Evolutionary conservation across 495 filamentous ascomycete genomes (phyloP).

Genomic region (Neurospora sp.): DNA sequence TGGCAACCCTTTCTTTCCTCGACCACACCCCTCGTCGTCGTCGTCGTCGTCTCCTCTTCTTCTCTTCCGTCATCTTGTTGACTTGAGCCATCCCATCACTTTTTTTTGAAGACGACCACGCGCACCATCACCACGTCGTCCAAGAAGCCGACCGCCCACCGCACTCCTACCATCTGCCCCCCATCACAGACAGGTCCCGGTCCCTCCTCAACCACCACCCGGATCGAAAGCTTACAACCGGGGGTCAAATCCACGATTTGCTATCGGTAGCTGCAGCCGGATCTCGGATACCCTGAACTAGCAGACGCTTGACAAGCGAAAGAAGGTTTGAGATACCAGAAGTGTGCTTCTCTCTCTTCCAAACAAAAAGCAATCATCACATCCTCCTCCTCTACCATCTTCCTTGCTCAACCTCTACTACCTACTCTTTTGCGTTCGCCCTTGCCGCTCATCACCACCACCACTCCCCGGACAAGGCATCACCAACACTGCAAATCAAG

Average conservation of each 20-base stretch:
- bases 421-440: slow-evolving; percentile 2
- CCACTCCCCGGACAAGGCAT: slow-evolving; percentile 3
- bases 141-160: not conserved
- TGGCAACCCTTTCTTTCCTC: not conserved
- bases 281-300: not conserved
- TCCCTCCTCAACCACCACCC: not conserved
- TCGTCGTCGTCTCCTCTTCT: not conserved
- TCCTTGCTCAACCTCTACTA: slow-evolving; percentile 1
- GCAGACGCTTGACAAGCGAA: slow-evolving; percentile 18
- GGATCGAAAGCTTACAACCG: not conserved
- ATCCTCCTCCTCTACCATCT: not conserved
- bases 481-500: not conserved
- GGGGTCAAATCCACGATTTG: not conserved
- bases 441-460: slow-evolving; percentile 5
- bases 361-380: not conserved
- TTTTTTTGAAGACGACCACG: not conserved
- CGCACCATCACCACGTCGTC: not conserved
- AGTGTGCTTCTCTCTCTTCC: slow-evolving; percentile 16
- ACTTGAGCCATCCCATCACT: not conserved
- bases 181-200: not conserved
- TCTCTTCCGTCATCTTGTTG: not conserved
- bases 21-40: not conserved
- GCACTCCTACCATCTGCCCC: not conserved
- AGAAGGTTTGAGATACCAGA: slow-evolving; percentile 26
- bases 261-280: not conserved